These are phyloP conservation scores for Paraconiothyrium brasiliense DNA, from an alignment of 2,329 filamentous ascomycete species.

Conservation along the genomic window DNA sequence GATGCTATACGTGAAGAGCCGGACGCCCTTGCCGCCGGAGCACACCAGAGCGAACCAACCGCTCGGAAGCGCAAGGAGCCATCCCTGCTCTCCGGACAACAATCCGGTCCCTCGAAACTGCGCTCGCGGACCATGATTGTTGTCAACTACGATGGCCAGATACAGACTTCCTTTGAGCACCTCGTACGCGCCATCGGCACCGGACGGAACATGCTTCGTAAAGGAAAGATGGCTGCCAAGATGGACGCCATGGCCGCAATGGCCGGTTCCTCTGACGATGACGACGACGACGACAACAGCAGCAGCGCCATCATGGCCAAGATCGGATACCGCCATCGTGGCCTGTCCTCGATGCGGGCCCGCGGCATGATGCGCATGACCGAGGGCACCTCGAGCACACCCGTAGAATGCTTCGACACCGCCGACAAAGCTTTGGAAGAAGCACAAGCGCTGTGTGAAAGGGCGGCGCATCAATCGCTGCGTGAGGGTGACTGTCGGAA, in stretches of 20 bases:
- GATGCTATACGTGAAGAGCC: constrained; percentile 33
- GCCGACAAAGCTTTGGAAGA: constrained; percentile 82
- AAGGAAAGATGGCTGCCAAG: constrained; percentile 84
- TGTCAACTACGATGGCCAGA: constrained; percentile 90
- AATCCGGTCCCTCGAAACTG: constrained; percentile 63
- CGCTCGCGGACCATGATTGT: constrained; percentile 79
- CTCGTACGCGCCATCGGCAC: constrained; percentile 83
- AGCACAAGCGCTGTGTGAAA: constrained; percentile 83
- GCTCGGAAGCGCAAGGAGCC: constrained; percentile 55
- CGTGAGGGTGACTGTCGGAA: constrained; percentile 84
- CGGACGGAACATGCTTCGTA: constrained; percentile 83
- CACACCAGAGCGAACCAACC: constrained; percentile 28
- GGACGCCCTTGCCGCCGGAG: constrained; percentile 20
- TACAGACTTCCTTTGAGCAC: constrained; percentile 83
- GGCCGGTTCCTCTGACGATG: constrained; percentile 36
- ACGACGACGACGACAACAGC: constrained; percentile 34
- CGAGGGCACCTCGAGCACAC: constrained; percentile 24
- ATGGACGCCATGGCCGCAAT: constrained; percentile 61
- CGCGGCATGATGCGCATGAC: constrained; percentile 30
- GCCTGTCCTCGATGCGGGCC: constrained; percentile 43
- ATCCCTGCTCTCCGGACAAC: constrained; percentile 51
- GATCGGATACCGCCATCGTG: constrained; percentile 48
- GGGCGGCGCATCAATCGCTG: constrained; percentile 88
- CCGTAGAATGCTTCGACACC: constrained; percentile 61
- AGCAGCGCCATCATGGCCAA: constrained; percentile 42